Evolutionary conservation across 805 yeast genomes (phyloP), one percentile per base, ranked within the genome.

Genomic region (Maudiozyma bulderi): DNA sequence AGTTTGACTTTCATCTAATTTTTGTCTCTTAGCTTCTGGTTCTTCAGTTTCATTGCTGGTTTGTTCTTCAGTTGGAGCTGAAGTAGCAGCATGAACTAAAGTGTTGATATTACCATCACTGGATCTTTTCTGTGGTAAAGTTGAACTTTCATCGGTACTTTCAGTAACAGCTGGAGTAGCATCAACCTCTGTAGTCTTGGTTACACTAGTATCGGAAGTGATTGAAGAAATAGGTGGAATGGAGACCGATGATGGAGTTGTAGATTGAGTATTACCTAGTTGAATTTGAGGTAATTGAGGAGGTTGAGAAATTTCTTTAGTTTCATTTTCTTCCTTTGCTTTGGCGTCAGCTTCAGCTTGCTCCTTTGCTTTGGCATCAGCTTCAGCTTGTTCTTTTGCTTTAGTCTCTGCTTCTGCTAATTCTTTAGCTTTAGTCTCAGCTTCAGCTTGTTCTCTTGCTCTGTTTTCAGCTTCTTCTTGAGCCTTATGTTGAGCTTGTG

Each of bases 21-120:
- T 51, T 32, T 47, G 44, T 45, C 56, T 55, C 46, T 60, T 60
- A 37, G 45, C 45, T 35, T 53, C 54, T n/a, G 59, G 59, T 47
- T 58, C 60, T 6, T 43, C 49, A 7, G 31, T 15, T 42, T 38
- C 44, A 8, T 15, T 29, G 33, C 44, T 34, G 20, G 33, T 38
- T 11, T 32, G 48, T 11, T 42, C 44, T 20, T 41, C 49, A 10
- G 44, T 6, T n/a, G 29, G 34, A 28, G 45, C 14, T 11, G 47
- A 39, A 6, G 56, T 55, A 20, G 66, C 61, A 49, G 66, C 66
- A 47, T 59, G 57, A 5, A 62, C 63, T 41, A 61, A 49, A 1
- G 65, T 60, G 45, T 61, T 56, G 44, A 62, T 63, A 10, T 59
- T 61, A 6, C 57, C 57, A 41, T 61, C 65, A 46, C 55, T 50